A percentile compares a stretch with the other conserved stretches of the same genome.
These are phyloP conservation scores for Cladobotryum mycophilum DNA, from an alignment of 2,329 filamentous ascomycete species.

Conservation along the genomic window DNA sequence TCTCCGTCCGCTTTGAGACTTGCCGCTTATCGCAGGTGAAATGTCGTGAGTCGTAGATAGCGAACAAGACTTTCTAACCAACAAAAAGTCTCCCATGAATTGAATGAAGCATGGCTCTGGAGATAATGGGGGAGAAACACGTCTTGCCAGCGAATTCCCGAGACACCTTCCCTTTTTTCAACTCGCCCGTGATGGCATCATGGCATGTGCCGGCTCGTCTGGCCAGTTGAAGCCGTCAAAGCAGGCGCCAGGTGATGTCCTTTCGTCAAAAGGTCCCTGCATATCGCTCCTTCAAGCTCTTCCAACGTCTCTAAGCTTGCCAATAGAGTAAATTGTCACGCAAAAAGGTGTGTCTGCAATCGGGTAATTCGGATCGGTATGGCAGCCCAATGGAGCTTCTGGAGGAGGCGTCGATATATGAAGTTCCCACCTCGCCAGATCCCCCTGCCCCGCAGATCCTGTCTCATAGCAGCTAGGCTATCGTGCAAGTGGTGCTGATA, in stretches of 20 bases:
- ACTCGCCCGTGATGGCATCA: constrained; percentile 2
- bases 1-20: too few species aligned
- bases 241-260: not conserved
- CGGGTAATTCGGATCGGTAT: constrained; percentile 7
- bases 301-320: too few species aligned
- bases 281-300: too few species aligned
- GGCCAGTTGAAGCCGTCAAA: not conserved
- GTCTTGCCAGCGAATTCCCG: not conserved
- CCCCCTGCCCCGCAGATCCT: not conserved
- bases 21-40: too few species aligned
- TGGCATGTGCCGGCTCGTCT: not conserved
- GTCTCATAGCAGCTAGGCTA: not conserved
- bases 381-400: not conserved
- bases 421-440: not conserved
- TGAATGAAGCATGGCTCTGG: too few species aligned
- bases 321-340: too few species aligned
- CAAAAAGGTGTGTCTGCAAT: not conserved
- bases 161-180: constrained; percentile 7
- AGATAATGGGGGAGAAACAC: too few species aligned
- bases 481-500: not conserved
- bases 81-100: too few species aligned
- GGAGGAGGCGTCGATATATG: too few species aligned
- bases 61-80: too few species aligned
- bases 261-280: not conserved
- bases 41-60: too few species aligned